Evolutionary conservation across 2,329 filamentous ascomycete genomes (phyloP).

Genomic region (Lasiodiplodia hormozganensis): DNA sequence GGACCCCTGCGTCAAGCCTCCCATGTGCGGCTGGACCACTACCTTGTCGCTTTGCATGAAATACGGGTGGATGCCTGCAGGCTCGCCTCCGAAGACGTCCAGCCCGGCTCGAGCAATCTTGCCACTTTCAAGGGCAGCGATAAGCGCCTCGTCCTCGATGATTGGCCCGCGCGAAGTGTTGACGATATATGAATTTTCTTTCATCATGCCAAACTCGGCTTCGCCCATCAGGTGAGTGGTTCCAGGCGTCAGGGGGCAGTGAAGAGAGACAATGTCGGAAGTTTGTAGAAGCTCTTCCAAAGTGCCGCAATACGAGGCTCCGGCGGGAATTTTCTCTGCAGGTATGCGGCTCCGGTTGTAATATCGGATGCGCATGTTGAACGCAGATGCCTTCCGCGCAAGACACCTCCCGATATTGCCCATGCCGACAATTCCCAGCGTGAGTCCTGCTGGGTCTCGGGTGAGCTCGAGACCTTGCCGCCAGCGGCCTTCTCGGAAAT

Average conservation of each 20-base stretch:
- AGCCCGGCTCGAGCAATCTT: slow-evolving; percentile 57
- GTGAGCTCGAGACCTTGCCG: slow-evolving; percentile 43
- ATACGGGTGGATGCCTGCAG: slow-evolving; percentile 47
- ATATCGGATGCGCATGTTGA: slow-evolving; percentile 56
- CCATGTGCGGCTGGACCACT: slow-evolving; percentile 55
- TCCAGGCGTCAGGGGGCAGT: slow-evolving; percentile 54
- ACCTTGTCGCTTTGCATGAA: slow-evolving; percentile 51
- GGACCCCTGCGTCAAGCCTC: slow-evolving; percentile 53
- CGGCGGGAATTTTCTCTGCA: slow-evolving; percentile 44
- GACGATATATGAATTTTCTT: slow-evolving; percentile 55
- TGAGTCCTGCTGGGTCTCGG: slow-evolving; percentile 53
- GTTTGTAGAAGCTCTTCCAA: slow-evolving; percentile 50
- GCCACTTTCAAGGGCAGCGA: slow-evolving; percentile 55
- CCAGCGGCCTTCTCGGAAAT: slow-evolving; percentile 47
- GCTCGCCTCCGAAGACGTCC: slow-evolving; percentile 58
- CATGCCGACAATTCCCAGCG: slow-evolving; percentile 58
- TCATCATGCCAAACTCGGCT: slow-evolving; percentile 55
- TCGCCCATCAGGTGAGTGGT: slow-evolving; percentile 52
- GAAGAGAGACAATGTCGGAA: slow-evolving; percentile 55
- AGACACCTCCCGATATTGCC: slow-evolving; percentile 56
- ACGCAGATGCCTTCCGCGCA: slow-evolving; percentile 49
- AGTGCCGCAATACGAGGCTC: slow-evolving; percentile 43
- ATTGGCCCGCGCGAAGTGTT: slow-evolving; percentile 61
- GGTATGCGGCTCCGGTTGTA: slow-evolving; percentile 50
- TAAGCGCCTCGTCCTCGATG: slow-evolving; percentile 57